phyloP scores from a whole-genome alignment of 805 yeast species.

The Starmerella tilneyi region DNA sequence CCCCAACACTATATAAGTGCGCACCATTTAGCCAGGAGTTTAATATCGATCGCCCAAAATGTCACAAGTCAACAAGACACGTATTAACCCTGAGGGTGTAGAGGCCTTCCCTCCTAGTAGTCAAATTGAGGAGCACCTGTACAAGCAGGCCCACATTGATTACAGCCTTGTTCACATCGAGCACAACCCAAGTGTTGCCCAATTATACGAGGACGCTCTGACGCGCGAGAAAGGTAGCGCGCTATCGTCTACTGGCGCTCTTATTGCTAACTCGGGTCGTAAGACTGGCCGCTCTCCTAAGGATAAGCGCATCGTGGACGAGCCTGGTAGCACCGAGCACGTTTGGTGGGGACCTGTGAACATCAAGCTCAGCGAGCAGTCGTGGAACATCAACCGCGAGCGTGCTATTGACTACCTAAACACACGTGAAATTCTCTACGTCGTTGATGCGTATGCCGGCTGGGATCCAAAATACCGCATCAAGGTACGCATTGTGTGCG shows the following conservation, averaged over 20 bases:
- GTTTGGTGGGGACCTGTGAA: slow-evolving; percentile 99
- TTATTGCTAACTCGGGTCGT: slow-evolving; percentile 88
- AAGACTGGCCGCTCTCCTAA: slow-evolving; percentile 98
- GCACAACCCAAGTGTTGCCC: slow-evolving; percentile 89
- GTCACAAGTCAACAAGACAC: slow-evolving; percentile 32
- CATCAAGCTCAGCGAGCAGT: slow-evolving; percentile 83
- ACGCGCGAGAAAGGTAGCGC: slow-evolving; percentile 77
- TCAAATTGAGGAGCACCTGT: slow-evolving; percentile 35
- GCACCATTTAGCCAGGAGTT: not conserved
- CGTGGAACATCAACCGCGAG: slow-evolving; percentile 91
- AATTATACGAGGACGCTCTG: slow-evolving; percentile 88
- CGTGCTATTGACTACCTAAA: slow-evolving; percentile 95
- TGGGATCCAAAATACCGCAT: slow-evolving; percentile 98
- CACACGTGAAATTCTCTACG: slow-evolving; percentile 87
- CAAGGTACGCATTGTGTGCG: slow-evolving; percentile 91
- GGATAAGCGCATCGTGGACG: slow-evolving; percentile 96
- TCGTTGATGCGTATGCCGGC: slow-evolving; percentile 95
- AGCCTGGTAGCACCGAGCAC: slow-evolving; percentile 67
- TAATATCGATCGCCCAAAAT: not conserved
- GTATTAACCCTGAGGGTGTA: slow-evolving; percentile 37
- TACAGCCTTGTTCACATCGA: slow-evolving; percentile 35
- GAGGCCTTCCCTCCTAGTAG: slow-evolving; percentile 34
- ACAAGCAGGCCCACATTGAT: slow-evolving; percentile 36
- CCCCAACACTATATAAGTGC: not conserved
- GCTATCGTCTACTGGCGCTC: slow-evolving; percentile 84